A percentile compares a stretch with the other conserved stretches of the same genome.
Conservation (phyloP, 2,329 filamentous ascomycete genomes). For the Diplocarpon mali region DNA sequence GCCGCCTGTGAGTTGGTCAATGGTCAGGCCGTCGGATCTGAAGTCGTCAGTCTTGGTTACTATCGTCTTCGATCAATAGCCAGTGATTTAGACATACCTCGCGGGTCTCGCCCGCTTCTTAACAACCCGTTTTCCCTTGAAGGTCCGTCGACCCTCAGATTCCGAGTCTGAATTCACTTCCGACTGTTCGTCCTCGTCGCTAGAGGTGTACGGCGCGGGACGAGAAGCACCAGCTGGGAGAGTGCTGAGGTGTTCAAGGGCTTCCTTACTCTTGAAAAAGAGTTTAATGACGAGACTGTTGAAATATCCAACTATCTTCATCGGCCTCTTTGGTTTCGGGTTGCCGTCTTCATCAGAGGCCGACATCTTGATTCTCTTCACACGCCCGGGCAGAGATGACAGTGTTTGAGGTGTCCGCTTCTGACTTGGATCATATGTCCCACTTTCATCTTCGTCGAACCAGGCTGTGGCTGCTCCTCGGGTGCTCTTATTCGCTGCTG, state of each 20-base stretch:
- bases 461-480: constrained; percentile 11
- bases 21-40: constrained; percentile 18
- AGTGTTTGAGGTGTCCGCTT: constrained; percentile 2
- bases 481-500: constrained; percentile 8
- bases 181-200: neutral
- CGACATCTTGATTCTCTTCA: constrained; percentile 1
- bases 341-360: constrained; percentile 2
- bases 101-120: constrained; percentile 1
- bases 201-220: neutral
- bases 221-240: constrained; percentile 4
- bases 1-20: constrained; percentile 12
- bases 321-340: constrained; percentile 1
- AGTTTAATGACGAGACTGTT: constrained; percentile 11
- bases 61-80: neutral
- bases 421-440: constrained; percentile 19
- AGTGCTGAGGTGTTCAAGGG: constrained; percentile 11
- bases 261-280: constrained; percentile 5
- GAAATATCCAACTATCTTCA: constrained; percentile 6
- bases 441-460: constrained; percentile 22
- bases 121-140: constrained; percentile 2
- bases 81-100: neutral
- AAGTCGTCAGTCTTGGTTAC: constrained; percentile 1
- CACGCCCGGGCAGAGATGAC: neutral
- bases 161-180: constrained; percentile 1
- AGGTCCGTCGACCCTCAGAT: neutral